Percentiles rank a stretch among this genome's conserved stretches.
phyloP scores from a whole-genome alignment of 2,329 filamentous ascomycete species.

The Blastomyces percursus region DNA sequence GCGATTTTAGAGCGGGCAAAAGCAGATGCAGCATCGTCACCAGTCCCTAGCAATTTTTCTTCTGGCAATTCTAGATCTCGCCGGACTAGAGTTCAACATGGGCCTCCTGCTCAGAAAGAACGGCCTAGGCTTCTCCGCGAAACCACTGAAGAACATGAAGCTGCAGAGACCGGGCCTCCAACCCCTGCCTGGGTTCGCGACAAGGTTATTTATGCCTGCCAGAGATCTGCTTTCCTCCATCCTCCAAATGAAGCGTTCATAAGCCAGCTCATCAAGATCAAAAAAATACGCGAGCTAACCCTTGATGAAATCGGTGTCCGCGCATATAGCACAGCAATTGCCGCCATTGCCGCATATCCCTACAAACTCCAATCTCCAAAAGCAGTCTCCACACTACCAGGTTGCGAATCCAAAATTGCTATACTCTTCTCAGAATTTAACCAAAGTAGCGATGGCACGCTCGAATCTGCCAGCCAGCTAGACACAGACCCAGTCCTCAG shows the following conservation, averaged over 20 bases:
- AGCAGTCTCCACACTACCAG: slow-evolving; percentile 51
- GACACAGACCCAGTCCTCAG: slow-evolving; percentile 53
- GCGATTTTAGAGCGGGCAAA: slow-evolving; percentile 45
- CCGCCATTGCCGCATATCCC: slow-evolving; percentile 72
- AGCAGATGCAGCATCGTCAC: slow-evolving; percentile 32
- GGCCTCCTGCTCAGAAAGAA: slow-evolving; percentile 17
- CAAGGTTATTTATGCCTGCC: slow-evolving; percentile 62
- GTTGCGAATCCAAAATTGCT: slow-evolving; percentile 71
- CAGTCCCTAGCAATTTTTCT: slow-evolving; percentile 6
- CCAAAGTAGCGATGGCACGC: slow-evolving; percentile 41
- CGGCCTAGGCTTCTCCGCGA: slow-evolving; percentile 48
- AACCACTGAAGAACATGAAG: slow-evolving; percentile 70
- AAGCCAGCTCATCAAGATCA: slow-evolving; percentile 60
- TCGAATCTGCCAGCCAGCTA: slow-evolving; percentile 55
- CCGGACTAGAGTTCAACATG: slow-evolving; percentile 10
- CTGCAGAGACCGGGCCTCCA: slow-evolving; percentile 45
- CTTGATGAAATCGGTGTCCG: slow-evolving; percentile 69
- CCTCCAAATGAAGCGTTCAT: slow-evolving; percentile 69
- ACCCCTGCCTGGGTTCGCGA: slow-evolving; percentile 59
- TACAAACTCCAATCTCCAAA: slow-evolving; percentile 37
- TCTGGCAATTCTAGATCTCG: slow-evolving; percentile 1
- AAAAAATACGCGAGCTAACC: slow-evolving; percentile 56
- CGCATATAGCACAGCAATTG: slow-evolving; percentile 81
- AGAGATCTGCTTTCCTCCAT: slow-evolving; percentile 59
- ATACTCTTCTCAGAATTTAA: slow-evolving; percentile 67